A percentile compares a stretch with the other conserved stretches of the same genome.
Conservation (phyloP, 2,329 filamentous ascomycete species). For the Alternaria triticimaculans region DNA sequence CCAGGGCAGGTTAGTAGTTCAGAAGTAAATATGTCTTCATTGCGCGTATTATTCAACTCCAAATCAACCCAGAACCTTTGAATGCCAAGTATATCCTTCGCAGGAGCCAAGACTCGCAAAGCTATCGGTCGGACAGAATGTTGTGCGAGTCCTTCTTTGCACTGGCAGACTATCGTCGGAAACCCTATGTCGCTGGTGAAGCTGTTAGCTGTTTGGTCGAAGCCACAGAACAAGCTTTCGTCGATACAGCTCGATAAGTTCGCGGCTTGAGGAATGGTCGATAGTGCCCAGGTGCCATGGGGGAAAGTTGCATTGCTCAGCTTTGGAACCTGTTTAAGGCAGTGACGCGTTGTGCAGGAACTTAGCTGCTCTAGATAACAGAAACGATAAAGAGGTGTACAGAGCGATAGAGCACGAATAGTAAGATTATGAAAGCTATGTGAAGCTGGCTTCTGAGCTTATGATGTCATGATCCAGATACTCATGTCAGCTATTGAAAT, state of each 20-base stretch:
- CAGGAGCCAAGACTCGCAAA: conserved; percentile 19
- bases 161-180: background rate
- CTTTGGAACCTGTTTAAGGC: background rate
- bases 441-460: background rate
- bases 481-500: background rate
- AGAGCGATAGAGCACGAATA: background rate
- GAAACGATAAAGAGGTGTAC: background rate
- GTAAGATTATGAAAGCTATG: background rate
- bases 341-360: background rate
- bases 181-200: background rate
- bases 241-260: background rate
- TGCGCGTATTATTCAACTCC: background rate
- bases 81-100: conserved; percentile 33
- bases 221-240: background rate
- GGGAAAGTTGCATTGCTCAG: background rate
- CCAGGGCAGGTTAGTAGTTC: background rate
- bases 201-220: background rate
- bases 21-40: background rate
- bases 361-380: background rate
- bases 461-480: background rate
- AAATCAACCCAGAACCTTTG: conserved; percentile 3
- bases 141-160: background rate
- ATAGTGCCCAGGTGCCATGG: background rate
- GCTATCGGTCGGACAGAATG: background rate
- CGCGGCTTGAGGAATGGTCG: background rate